Conservation (phyloP, 164 flowering plant genomes). For the Tinospora cordifolia region DNA sequence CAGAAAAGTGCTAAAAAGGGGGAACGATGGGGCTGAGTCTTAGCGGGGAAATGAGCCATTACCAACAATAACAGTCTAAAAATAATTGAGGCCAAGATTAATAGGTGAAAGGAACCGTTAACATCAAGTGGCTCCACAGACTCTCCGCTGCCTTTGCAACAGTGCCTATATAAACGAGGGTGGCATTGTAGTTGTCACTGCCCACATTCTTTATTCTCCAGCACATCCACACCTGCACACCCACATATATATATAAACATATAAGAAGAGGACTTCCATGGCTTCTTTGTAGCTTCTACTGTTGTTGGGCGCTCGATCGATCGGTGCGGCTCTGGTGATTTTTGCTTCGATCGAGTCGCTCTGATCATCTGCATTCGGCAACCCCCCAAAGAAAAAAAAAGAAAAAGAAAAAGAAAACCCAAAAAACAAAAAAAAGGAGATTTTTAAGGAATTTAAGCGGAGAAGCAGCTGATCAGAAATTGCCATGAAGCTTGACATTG, state of each 20-base stretch:
- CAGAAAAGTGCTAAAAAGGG: too few species aligned
- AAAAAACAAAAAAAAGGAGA: not conserved
- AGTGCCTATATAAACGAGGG: too few species aligned
- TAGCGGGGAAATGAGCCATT: too few species aligned
- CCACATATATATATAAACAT: too few species aligned
- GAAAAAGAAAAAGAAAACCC: too few species aligned
- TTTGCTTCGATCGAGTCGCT: not conserved
- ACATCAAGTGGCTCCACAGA: slow-evolving; percentile 7
- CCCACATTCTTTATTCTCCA: too few species aligned
- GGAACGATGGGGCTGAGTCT: too few species aligned
- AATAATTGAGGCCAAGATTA: not conserved
- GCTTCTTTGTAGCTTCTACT: not conserved
- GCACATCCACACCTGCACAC: too few species aligned
- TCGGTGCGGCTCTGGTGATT: slow-evolving; percentile 1
- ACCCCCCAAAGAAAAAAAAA: not conserved
- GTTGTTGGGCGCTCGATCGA: not conserved
- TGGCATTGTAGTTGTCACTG: too few species aligned
- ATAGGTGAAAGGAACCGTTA: not conserved
- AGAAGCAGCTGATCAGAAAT: not conserved
- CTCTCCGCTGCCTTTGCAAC: slow-evolving; percentile 1
- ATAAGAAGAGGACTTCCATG: not conserved
- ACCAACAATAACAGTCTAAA: not conserved
- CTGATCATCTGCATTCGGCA: not conserved
- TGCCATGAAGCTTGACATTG: not conserved
- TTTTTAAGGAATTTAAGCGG: too few species aligned